A percentile compares a stretch with the other conserved stretches of the same genome.
phyloP scores from a whole-genome alignment of 2,329 filamentous ascomycete genomes.

The Emergomyces pasteurianus region DNA sequence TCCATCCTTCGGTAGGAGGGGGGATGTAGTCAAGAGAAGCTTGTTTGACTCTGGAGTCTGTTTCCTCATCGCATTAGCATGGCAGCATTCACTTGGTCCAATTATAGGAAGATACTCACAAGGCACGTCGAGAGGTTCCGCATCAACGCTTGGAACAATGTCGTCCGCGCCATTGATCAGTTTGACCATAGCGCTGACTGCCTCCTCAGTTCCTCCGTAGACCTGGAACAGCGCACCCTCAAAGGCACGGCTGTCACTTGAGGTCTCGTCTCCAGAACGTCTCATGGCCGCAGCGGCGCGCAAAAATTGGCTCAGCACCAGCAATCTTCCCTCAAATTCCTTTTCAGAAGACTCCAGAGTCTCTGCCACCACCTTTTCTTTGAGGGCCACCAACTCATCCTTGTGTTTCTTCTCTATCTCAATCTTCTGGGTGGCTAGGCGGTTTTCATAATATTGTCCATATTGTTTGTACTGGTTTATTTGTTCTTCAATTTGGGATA shows the following conservation, averaged over 20 bases:
- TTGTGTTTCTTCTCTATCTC: conserved; percentile 43
- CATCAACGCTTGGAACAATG: conserved; percentile 45
- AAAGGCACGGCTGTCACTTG: conserved; percentile 48
- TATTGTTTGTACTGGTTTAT: conserved; percentile 49
- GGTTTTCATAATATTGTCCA: conserved; percentile 46
- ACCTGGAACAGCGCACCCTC: conserved; percentile 52
- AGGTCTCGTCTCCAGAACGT: conserved; percentile 45
- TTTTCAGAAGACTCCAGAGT: conserved; percentile 36
- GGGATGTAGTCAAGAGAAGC: conserved; percentile 33
- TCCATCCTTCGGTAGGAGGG: conserved; percentile 27
- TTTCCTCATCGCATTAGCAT: conserved; percentile 6
- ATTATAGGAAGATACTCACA: neutral
- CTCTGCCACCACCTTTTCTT: conserved; percentile 38
- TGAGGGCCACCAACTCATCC: conserved; percentile 43
- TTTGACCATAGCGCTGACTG: conserved; percentile 48
- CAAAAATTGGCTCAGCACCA: conserved; percentile 50
- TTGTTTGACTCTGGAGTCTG: conserved; percentile 43
- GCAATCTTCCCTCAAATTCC: conserved; percentile 42
- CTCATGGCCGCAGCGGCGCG: conserved; percentile 50
- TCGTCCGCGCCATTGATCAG: conserved; percentile 50
- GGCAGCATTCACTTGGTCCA: neutral
- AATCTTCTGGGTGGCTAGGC: conserved; percentile 44
- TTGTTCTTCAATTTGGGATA: conserved; percentile 49
- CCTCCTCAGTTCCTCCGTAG: conserved; percentile 49
- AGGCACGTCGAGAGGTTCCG: conserved; percentile 37